phyloP scores from a whole-genome alignment of 2,329 filamentous ascomycete species.

The Fusarium virguliforme region DNA sequence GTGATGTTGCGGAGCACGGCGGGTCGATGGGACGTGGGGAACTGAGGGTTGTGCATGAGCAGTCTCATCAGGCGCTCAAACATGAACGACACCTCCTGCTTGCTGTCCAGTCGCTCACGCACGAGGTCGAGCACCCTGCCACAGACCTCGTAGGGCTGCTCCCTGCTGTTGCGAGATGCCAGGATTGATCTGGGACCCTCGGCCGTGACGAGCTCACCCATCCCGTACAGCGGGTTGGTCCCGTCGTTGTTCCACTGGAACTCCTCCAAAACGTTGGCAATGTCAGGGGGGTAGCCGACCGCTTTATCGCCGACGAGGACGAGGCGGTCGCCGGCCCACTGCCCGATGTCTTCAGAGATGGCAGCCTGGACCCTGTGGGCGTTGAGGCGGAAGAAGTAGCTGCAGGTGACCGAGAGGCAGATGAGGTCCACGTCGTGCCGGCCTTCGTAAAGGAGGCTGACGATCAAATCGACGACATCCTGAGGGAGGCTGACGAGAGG shows the following conservation, averaged over 20 bases:
- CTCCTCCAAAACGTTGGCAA: slow-evolving; percentile 11
- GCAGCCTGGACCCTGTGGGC: slow-evolving; percentile 2
- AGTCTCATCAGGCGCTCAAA: slow-evolving; percentile 11
- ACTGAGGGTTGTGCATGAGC: neutral
- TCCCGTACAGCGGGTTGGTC: slow-evolving; percentile 7
- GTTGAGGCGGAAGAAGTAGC: slow-evolving; percentile 31
- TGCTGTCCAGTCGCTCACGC: neutral
- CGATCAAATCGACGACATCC: slow-evolving; percentile 24
- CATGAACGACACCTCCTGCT: neutral
- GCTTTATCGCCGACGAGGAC: slow-evolving; percentile 17
- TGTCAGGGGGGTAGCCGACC: neutral
- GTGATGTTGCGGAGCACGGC: slow-evolving; percentile 33
- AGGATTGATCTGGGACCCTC: neutral
- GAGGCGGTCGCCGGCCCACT: slow-evolving; percentile 21
- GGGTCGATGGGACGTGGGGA: neutral
- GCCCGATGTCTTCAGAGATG: slow-evolving; percentile 3
- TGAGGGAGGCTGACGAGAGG: slow-evolving; percentile 19
- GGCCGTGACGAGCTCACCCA: neutral
- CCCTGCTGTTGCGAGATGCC: neutral
- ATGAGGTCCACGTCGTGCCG: neutral
- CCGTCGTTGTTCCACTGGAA: slow-evolving; percentile 2
- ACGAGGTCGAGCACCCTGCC: neutral
- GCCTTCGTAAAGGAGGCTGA: neutral
- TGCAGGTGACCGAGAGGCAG: slow-evolving; percentile 22
- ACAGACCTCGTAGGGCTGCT: slow-evolving; percentile 1